These are phyloP conservation scores for Diaporthe vaccinii DNA, from an alignment of 2,329 filamentous ascomycete species.

Conservation along the genomic window DNA sequence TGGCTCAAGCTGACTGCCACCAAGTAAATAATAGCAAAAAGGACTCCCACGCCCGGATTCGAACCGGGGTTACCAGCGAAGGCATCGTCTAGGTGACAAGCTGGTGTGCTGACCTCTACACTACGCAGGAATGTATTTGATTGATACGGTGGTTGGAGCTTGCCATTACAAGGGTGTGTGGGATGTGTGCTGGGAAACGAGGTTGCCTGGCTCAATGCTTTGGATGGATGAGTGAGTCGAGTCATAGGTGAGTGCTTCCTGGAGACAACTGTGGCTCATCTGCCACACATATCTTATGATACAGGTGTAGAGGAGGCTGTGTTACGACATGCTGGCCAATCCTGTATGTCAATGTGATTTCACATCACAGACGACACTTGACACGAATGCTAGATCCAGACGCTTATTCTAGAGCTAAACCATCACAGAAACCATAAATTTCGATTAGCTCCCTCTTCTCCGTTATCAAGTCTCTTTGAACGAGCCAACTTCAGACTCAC, in stretches of 20 bases:
- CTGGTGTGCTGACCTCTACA: conserved; percentile 23
- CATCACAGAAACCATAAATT: too few relatives aligned
- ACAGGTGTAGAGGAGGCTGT: neutral
- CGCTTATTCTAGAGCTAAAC: neutral
- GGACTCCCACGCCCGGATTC: conserved; percentile 26
- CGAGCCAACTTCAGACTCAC: conserved; percentile 12
- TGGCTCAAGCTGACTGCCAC: neutral
- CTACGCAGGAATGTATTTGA: conserved; percentile 8
- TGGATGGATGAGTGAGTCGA: neutral
- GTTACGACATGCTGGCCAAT: neutral
- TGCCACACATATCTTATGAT: neutral
- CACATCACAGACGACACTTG: neutral
- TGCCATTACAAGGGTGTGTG: neutral
- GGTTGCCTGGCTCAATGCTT: neutral
- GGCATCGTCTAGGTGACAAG: conserved; percentile 17
- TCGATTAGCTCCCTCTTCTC: neutral
- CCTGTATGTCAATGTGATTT: too few relatives aligned
- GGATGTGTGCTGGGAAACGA: neutral
- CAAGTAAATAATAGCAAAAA: neutral
- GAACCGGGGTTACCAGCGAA: conserved; percentile 24
- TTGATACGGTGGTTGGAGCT: neutral
- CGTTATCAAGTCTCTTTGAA: neutral
- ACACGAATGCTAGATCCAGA: neutral
- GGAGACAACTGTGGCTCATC: neutral
- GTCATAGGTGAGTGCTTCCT: neutral